phyloP scores from a whole-genome alignment of 148 eudicot species.

The Heliamphora exappendiculata region DNA sequence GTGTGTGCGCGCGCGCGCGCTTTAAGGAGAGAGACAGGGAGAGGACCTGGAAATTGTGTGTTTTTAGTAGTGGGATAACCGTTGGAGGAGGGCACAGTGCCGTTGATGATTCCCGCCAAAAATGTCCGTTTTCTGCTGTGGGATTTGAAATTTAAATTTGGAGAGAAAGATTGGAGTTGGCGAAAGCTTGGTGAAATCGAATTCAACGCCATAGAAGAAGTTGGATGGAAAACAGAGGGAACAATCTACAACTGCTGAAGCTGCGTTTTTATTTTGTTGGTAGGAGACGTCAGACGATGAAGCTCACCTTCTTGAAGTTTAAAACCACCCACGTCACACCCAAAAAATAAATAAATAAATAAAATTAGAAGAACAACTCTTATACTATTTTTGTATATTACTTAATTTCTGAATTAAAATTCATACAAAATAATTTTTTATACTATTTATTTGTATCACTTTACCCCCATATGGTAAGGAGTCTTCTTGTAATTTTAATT shows the following conservation, averaged over 20 bases:
- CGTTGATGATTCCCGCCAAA: constrained; percentile 24
- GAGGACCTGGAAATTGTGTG: constrained; percentile 20
- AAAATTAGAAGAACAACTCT: neutral
- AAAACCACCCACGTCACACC: constrained; percentile 7
- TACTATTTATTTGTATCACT: no score
- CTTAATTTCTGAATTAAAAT: no score
- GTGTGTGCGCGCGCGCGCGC: neutral
- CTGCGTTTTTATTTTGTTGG: neutral
- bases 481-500: neutral
- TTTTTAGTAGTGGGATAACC: constrained; percentile 12
- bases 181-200: neutral
- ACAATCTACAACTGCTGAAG: neutral
- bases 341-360: neutral
- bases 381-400: no score
- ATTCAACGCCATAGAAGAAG: constrained; percentile 6
- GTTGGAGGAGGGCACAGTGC: constrained; percentile 18
- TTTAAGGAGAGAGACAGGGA: constrained; percentile 7
- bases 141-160: constrained; percentile 1
- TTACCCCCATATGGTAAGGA: neutral
- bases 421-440: no score
- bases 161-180: neutral
- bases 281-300: neutral
- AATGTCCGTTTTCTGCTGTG: neutral
- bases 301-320: constrained; percentile 1
- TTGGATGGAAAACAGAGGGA: neutral